Evolutionary conservation across 257 asterid genomes (phyloP).

Genomic region (Solanum neorickii): DNA sequence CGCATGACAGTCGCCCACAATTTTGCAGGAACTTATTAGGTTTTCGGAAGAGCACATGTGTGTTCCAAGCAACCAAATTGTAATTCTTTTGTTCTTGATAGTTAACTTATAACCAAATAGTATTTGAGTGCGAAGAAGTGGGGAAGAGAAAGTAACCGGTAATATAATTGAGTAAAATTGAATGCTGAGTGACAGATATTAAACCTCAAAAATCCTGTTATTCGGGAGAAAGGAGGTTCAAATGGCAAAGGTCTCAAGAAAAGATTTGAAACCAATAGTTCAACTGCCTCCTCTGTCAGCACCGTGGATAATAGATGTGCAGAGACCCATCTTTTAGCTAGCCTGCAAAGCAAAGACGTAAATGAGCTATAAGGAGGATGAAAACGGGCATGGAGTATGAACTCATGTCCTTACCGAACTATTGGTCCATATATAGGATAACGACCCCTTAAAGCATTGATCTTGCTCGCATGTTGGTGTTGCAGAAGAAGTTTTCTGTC

Average conservation of each 20-base stretch:
- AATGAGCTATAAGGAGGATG: neutral
- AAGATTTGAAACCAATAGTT: slow-evolving; percentile 76
- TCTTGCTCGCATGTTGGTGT: slow-evolving; percentile 85
- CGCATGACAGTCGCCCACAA: neutral
- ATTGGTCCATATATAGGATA: slow-evolving; percentile 76
- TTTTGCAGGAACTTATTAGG: neutral
- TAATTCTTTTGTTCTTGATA: neutral
- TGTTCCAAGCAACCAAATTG: neutral
- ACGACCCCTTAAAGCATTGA: slow-evolving; percentile 80
- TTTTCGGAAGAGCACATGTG: neutral
- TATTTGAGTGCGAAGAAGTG: neutral
- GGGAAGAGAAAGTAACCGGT: neutral
- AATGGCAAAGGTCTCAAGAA: slow-evolving; percentile 84
- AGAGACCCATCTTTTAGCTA: slow-evolving; percentile 96
- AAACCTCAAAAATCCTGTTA: slow-evolving; percentile 77
- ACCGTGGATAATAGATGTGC: slow-evolving; percentile 75
- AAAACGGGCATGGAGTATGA: neutral
- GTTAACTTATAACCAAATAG: neutral
- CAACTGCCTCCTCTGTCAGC: slow-evolving; percentile 81
- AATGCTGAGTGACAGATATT: neutral
- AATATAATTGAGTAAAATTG: neutral
- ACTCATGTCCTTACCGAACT: slow-evolving; percentile 50
- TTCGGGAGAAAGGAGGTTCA: slow-evolving; percentile 63
- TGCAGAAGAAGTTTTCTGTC: slow-evolving; percentile 61
- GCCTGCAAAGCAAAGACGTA: slow-evolving; percentile 28